Percentiles rank a stretch among this genome's conserved stretches.
phyloP scores from a whole-genome alignment of 2,329 filamentous ascomycete species.

The Claviceps spartinae region DNA sequence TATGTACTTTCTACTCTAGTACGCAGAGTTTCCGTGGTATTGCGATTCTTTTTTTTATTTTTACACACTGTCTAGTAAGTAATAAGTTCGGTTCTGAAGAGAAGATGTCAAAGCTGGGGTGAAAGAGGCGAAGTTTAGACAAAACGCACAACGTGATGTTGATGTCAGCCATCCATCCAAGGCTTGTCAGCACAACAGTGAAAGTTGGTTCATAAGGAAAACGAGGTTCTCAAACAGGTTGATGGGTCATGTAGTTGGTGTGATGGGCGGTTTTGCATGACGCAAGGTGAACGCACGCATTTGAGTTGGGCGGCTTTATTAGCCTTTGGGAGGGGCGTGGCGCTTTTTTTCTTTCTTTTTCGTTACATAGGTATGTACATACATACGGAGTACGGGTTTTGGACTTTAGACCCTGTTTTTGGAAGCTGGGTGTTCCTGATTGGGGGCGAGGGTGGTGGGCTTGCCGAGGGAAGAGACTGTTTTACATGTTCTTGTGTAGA shows the following conservation, averaged over 20 bases:
- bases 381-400: neutral
- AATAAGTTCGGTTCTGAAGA: too few relatives aligned
- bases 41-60: too few relatives aligned
- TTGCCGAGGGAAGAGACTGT: neutral
- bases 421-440: neutral
- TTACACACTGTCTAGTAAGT: too few relatives aligned
- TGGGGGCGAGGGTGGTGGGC: too few relatives aligned
- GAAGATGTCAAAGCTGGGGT: neutral
- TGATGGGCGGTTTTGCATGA: neutral
- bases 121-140: neutral
- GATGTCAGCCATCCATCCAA: neutral
- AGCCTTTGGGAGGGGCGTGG: neutral
- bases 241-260: neutral
- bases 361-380: neutral
- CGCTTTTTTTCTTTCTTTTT: neutral
- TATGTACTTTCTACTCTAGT: neutral
- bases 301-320: neutral
- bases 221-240: too few relatives aligned
- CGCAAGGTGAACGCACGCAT: neutral
- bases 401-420: neutral
- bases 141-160: neutral
- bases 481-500: neutral
- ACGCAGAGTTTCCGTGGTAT: too few relatives aligned
- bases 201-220: neutral
- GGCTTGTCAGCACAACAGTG: neutral